phyloP scores from a whole-genome alignment of 768 basidiomycete genomes.

The Crucibulum laeve region DNA sequence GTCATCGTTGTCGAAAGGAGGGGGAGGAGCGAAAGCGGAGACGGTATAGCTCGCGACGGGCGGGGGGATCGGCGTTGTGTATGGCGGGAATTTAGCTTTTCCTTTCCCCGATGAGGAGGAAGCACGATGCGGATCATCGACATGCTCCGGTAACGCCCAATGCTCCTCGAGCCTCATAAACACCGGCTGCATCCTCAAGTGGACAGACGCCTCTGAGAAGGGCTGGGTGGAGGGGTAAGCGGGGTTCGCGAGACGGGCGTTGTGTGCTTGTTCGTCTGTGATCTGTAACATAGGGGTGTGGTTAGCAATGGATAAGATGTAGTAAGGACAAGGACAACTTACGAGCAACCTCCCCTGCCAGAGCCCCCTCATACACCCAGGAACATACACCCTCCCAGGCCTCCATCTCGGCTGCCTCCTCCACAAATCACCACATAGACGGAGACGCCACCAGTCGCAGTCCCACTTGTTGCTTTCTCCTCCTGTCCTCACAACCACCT shows the following conservation, averaged over 20 bases:
- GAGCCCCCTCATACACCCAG: constrained; percentile 48
- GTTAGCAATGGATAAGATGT: constrained; percentile 1
- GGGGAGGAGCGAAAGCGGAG: too few relatives aligned
- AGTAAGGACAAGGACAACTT: constrained; percentile 18
- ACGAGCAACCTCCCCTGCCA: constrained; percentile 67
- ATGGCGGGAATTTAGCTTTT: not conserved
- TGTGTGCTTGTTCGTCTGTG: constrained; percentile 12
- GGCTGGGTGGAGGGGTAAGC: constrained; percentile 10
- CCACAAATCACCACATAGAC: constrained; percentile 35
- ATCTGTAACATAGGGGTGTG: too few relatives aligned
- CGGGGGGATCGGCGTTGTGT: too few relatives aligned
- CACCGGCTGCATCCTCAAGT: constrained; percentile 42
- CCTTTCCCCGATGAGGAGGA: not conserved
- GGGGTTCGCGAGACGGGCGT: constrained; percentile 10
- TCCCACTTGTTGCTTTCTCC: constrained; percentile 47
- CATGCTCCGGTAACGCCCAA: constrained; percentile 5
- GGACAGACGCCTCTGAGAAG: constrained; percentile 28
- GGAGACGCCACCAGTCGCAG: constrained; percentile 51
- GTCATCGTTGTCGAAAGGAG: constrained; percentile 5
- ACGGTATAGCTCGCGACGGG: too few relatives aligned
- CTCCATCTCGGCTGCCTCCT: constrained; percentile 17
- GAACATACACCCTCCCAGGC: constrained; percentile 36
- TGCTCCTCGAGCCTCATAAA: constrained; percentile 60
- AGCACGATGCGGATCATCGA: not conserved
- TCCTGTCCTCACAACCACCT: constrained; percentile 3